Conservation (phyloP, 2,329 filamentous ascomycete species). For the Nemania diffusa region DNA sequence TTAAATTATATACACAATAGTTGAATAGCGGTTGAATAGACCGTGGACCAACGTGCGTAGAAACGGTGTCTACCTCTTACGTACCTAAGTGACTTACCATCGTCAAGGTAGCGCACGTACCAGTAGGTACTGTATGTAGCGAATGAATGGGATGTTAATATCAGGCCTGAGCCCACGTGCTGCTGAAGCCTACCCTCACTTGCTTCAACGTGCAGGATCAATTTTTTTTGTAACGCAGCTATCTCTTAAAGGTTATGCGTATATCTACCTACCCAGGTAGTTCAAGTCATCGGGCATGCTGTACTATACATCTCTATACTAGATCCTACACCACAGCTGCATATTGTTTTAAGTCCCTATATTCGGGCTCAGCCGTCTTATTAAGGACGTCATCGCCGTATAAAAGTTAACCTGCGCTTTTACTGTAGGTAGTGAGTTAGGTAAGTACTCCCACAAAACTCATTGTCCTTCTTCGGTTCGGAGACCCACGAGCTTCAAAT, state of each 20-base stretch:
- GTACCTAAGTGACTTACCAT: too few species aligned
- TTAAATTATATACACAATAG: neutral
- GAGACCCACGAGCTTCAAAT: constrained; percentile 1
- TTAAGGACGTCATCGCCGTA: constrained; percentile 13
- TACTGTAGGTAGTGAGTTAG: constrained; percentile 14
- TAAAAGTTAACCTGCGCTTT: constrained; percentile 3
- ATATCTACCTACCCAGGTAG: neutral
- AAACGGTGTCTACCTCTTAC: neutral
- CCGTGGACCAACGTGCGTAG: neutral
- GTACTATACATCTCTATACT: too few species aligned
- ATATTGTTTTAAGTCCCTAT: neutral
- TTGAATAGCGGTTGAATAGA: neutral
- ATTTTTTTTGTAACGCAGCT: neutral
- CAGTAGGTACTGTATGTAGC: neutral
- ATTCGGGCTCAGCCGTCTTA: constrained; percentile 23
- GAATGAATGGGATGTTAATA: constrained; percentile 5
- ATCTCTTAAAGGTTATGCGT: neutral
- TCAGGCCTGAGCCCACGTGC: constrained; percentile 31
- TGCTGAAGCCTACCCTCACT: constrained; percentile 29
- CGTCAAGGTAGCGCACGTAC: too few species aligned
- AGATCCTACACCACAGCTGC: neutral
- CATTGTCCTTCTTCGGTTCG: neutral
- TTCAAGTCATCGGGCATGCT: neutral
- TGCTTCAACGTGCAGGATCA: constrained; percentile 15
- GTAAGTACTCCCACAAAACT: neutral